Percentiles rank a stretch among this genome's conserved stretches.
phyloP scores from a whole-genome alignment of 331 rosid genomes.

The Pyrus hybrid region DNA sequence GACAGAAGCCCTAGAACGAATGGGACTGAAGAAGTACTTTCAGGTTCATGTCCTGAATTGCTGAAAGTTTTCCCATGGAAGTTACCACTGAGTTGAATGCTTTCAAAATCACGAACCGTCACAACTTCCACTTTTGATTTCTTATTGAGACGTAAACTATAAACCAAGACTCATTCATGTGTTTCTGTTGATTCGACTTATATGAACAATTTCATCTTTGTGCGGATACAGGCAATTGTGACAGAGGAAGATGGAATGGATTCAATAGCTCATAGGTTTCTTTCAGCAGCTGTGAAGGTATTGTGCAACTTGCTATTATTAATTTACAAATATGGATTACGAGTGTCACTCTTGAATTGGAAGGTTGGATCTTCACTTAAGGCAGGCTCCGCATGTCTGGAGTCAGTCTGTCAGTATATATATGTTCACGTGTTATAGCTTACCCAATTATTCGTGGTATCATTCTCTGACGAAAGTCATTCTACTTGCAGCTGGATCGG shows the following conservation, averaged over 20 bases:
- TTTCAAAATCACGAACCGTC: neutral
- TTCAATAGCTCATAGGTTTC: conserved; percentile 96
- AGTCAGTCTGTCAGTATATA: neutral
- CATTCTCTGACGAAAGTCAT: conserved; percentile 5
- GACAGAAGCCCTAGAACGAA: conserved; percentile 61
- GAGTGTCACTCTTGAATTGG: neutral
- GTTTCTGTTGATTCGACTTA: neutral
- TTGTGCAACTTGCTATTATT: neutral
- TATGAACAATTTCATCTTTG: neutral
- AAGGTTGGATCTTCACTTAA: neutral
- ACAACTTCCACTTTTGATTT: neutral
- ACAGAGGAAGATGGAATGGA: conserved; percentile 99
- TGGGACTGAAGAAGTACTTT: conserved; percentile 76
- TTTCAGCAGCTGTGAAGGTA: conserved; percentile 99
- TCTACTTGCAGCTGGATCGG: conserved; percentile 68
- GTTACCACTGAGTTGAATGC: neutral
- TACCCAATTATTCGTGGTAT: neutral
- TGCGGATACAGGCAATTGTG: conserved; percentile 68
- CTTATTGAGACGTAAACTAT: neutral
- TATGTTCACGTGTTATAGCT: neutral
- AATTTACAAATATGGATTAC: neutral
- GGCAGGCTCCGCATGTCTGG: neutral
- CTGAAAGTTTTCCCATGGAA: neutral
- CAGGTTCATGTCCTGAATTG: conserved; percentile 50
- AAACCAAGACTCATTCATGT: neutral